A percentile compares a stretch with the other conserved stretches of the same genome.
Evolutionary conservation across 495 filamentous ascomycete genomes (phyloP).

Genomic region (Lasiosphaeria ovina): DNA sequence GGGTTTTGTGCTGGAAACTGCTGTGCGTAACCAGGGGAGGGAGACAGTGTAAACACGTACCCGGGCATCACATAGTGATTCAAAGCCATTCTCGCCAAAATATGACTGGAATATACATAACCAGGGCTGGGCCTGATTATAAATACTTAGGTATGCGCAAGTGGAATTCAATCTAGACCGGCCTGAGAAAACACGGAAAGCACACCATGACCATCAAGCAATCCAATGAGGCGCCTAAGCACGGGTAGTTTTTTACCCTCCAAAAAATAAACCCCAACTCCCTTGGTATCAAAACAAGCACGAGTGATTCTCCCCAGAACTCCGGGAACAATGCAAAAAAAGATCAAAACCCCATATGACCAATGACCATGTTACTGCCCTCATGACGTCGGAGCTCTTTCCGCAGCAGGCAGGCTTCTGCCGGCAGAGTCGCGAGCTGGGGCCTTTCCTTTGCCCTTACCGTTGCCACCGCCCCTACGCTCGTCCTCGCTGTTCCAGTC

Average conservation of each 20-base stretch:
- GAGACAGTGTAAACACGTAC: no score
- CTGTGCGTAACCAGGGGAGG: no score
- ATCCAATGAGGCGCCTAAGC: not conserved
- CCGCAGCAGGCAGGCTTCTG: slow-evolving; percentile 38
- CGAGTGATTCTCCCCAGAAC: not conserved
- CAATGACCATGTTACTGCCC: not conserved
- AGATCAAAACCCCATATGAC: slow-evolving; percentile 2
- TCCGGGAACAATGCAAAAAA: slow-evolving; percentile 19
- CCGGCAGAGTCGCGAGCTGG: slow-evolving; percentile 39
- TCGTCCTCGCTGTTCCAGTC: slow-evolving; percentile 34
- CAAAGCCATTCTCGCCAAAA: no score
- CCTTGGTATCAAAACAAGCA: slow-evolving; percentile 26
- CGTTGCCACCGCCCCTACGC: slow-evolving; percentile 26
- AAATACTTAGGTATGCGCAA: no score
- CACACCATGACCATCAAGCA: not conserved
- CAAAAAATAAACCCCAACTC: not conserved
- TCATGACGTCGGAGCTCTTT: slow-evolving; percentile 34
- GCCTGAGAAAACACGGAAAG: no score
- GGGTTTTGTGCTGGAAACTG: no score
- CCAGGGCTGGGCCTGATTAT: no score
- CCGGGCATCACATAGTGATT: no score
- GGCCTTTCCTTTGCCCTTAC: slow-evolving; percentile 42
- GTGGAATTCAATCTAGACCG: no score
- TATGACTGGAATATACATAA: no score
- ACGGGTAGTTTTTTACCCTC: not conserved